Percentiles rank a stretch among this genome's conserved stretches.
Conservation (phyloP, 257 asterid genomes). For the Rauvolfia tetraphylla region DNA sequence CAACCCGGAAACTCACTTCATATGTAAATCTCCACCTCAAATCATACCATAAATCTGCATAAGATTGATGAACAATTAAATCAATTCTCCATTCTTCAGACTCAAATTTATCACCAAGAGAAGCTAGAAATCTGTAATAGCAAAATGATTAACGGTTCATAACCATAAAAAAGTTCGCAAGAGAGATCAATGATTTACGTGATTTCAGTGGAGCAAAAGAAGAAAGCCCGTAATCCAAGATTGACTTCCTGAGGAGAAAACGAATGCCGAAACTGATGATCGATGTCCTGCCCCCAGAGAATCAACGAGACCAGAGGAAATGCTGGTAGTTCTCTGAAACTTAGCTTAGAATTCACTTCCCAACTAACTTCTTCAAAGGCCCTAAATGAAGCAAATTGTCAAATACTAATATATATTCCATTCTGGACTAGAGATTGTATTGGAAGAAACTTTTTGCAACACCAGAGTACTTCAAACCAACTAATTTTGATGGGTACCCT, state of each 20-base stretch:
- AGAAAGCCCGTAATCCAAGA: background rate
- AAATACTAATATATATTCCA: background rate
- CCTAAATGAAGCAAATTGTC: background rate
- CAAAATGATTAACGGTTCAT: background rate
- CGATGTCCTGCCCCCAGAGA: background rate
- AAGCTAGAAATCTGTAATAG: background rate
- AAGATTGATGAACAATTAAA: background rate
- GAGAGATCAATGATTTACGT: background rate
- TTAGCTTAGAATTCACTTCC: conserved; percentile 30
- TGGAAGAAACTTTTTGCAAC: conserved; percentile 10
- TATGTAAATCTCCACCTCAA: background rate
- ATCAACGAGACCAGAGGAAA: background rate
- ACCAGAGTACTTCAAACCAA: conserved; percentile 15
- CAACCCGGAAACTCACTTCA: background rate
- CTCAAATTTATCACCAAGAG: background rate
- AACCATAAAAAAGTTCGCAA: too few relatives aligned
- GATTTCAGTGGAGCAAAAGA: background rate
- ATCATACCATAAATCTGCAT: background rate
- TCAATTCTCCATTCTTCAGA: background rate
- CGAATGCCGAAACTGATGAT: background rate
- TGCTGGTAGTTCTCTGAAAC: conserved; percentile 5
- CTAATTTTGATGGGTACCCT: conserved; percentile 23
- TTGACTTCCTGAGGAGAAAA: background rate
- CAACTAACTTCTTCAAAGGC: conserved; percentile 18
- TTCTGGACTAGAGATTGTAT: background rate